These are phyloP conservation scores for Plectranthus barbatus DNA, from an alignment of 257 asterid genomes.

Conservation along the genomic window DNA sequence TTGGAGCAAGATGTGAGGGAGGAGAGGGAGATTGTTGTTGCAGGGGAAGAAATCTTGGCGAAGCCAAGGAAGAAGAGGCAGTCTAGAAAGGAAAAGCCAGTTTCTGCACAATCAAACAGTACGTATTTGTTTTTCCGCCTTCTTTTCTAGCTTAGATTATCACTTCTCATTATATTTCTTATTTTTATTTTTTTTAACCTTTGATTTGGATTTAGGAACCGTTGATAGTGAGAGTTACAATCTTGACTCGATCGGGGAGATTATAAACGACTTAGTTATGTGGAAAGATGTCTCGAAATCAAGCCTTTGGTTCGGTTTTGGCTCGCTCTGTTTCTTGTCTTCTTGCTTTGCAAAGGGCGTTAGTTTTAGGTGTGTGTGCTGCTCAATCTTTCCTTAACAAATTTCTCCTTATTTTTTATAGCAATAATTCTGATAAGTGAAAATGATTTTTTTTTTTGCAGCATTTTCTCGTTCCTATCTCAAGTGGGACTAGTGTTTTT, in stretches of 20 bases:
- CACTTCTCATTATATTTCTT: not conserved
- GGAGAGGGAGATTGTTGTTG: slow-evolving; percentile 44
- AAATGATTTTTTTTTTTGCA: slow-evolving; percentile 29
- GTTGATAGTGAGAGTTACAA: slow-evolving; percentile 35
- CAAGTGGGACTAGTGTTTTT: slow-evolving; percentile 69
- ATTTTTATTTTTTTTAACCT: not conserved
- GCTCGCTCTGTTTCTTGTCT: slow-evolving; percentile 71
- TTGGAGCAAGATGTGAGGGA: slow-evolving; percentile 64
- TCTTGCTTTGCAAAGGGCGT: slow-evolving; percentile 68
- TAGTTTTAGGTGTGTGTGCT: slow-evolving; percentile 47
- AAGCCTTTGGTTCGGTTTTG: slow-evolving; percentile 97
- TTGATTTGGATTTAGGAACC: slow-evolving; percentile 23
- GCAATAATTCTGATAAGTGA: not conserved
- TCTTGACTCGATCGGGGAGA: slow-evolving; percentile 43
- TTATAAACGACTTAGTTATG: slow-evolving; percentile 60
- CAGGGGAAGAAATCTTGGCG: slow-evolving; percentile 43
- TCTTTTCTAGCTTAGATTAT: not conserved
- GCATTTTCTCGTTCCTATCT: slow-evolving; percentile 72
- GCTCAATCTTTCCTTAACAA: not conserved
- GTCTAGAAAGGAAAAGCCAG: slow-evolving; percentile 47
- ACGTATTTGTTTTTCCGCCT: slow-evolving; percentile 7
- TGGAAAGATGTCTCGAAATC: slow-evolving; percentile 94
- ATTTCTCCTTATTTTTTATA: not conserved
- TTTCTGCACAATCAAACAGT: slow-evolving; percentile 43
- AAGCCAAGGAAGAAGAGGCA: slow-evolving; percentile 69